Evolutionary conservation across 257 asterid species (phyloP), one percentile per base, ranked within the genome.

Genomic region (Nicotiana benthamiana): DNA sequence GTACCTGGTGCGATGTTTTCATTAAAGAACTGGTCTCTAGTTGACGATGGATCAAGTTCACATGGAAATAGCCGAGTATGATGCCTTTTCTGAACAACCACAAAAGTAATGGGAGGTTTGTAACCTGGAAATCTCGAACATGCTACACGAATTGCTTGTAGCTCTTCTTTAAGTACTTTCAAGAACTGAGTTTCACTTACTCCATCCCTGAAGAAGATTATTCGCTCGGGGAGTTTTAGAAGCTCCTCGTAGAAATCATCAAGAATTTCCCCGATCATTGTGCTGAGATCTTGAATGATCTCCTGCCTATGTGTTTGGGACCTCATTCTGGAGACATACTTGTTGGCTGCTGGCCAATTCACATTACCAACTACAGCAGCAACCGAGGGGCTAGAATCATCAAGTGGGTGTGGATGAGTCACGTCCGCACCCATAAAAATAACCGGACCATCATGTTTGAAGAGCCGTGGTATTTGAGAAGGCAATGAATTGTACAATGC

Each of bases 401-500:
- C 99, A 12, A 90, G 76, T 0, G 99, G 99, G 84, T 96, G 99
- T 4, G 99, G 99, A 79, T 96, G 99, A 0, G 99, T 94, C 4
- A 96, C 99, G 57, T 96, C 99, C 0, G 99, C 99, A 1, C 99
- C 99, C 98, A 96, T 92, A 59, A 96, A 91, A 75, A 96, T 94
- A 72, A 90, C 96, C 0, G 99, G 98, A 15, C 90, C 87, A 1
- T 91, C 97, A 0, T 61, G 84, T 52, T 80, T 81, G 75, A 96
- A 90, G 34, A 96, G 90, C 80, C 98, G 86, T 1, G 99, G 97
- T 48, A 96, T 88, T 79, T 94, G 96, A 80, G 87, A 83, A 15
- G 96, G 97, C 46, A 96, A 63, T 1, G 97, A 86, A 82, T 89
- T 86, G 83, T 91, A 91, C 62, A 94, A 82, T 0, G 98, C 98